These are phyloP conservation scores for Coniochaeta hoffmannii DNA, from an alignment of 2,329 filamentous ascomycete species.

Conservation along the genomic window DNA sequence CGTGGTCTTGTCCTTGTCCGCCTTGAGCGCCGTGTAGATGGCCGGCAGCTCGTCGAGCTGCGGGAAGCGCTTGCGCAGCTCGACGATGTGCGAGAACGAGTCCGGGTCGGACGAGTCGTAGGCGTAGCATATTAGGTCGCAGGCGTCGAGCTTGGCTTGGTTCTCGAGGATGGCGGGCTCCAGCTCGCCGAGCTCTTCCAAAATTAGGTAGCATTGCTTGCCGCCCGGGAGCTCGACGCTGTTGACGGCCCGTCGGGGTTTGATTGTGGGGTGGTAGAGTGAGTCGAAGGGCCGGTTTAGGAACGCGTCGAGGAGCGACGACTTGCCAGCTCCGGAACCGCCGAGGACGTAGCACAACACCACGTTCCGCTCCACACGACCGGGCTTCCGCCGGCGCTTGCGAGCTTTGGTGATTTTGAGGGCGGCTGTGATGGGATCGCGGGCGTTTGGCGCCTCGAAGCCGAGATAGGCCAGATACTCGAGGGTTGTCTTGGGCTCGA, in stretches of 20 bases:
- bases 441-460: constrained; percentile 75
- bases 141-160: constrained; percentile 78
- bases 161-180: constrained; percentile 94
- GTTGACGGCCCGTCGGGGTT: constrained; percentile 88
- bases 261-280: constrained; percentile 88
- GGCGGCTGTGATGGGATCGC: constrained; percentile 71
- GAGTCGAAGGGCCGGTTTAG: constrained; percentile 79
- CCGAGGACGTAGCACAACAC: constrained; percentile 91
- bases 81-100: constrained; percentile 86
- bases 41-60: constrained; percentile 84
- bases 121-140: constrained; percentile 88
- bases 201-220: constrained; percentile 93
- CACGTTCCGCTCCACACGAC: constrained; percentile 86
- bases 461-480: constrained; percentile 95
- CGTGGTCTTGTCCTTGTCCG: constrained; percentile 93
- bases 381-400: constrained; percentile 73
- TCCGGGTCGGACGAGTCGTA: constrained; percentile 97
- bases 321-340: constrained; percentile 81
- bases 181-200: constrained; percentile 92
- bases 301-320: constrained; percentile 82
- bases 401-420: constrained; percentile 89
- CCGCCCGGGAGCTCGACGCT: constrained; percentile 93
- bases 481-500: constrained; percentile 88
- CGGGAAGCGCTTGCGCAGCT: constrained; percentile 69
- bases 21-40: constrained; percentile 89